Evolutionary conservation across 1,139 yeast species (phyloP).

Genomic region (Geotrichum candidum): DNA sequence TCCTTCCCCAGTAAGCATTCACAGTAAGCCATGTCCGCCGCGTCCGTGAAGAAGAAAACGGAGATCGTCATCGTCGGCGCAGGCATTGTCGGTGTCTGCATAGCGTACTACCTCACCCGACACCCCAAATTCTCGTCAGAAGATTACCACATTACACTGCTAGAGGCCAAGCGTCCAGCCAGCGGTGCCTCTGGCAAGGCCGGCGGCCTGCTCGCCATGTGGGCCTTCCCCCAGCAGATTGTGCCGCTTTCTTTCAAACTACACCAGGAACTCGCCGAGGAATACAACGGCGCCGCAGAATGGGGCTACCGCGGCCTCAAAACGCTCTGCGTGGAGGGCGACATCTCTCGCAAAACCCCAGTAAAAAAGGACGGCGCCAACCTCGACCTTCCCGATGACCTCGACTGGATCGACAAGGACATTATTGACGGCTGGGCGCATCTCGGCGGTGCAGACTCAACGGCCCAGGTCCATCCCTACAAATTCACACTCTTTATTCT

Average conservation of each 20-base stretch:
- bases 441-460: slow-evolving; percentile 78
- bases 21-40: slow-evolving; percentile 5
- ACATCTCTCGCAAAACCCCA: slow-evolving; percentile 36
- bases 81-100: slow-evolving; percentile 93
- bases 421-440: slow-evolving; percentile 69
- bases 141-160: slow-evolving; percentile 74
- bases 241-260: slow-evolving; percentile 82
- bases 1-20: not conserved
- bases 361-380: slow-evolving; percentile 5
- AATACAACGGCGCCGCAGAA: slow-evolving; percentile 70
- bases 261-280: slow-evolving; percentile 75
- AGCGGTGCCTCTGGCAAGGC: slow-evolving; percentile 98
- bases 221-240: slow-evolving; percentile 96
- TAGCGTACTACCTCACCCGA: slow-evolving; percentile 79
- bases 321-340: slow-evolving; percentile 84
- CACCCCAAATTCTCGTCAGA: slow-evolving; percentile 74
- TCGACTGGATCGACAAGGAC: slow-evolving; percentile 73
- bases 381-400: slow-evolving; percentile 53
- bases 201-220: slow-evolving; percentile 85
- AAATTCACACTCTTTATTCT: slow-evolving; percentile 78
- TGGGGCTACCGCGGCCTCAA: slow-evolving; percentile 93
- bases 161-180: slow-evolving; percentile 88
- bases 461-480: slow-evolving; percentile 97
- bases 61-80: slow-evolving; percentile 53
- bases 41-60: slow-evolving; percentile 22